Conservation (phyloP, 176 grass and related monocot genomes). For the Leersia perrieri region DNA sequence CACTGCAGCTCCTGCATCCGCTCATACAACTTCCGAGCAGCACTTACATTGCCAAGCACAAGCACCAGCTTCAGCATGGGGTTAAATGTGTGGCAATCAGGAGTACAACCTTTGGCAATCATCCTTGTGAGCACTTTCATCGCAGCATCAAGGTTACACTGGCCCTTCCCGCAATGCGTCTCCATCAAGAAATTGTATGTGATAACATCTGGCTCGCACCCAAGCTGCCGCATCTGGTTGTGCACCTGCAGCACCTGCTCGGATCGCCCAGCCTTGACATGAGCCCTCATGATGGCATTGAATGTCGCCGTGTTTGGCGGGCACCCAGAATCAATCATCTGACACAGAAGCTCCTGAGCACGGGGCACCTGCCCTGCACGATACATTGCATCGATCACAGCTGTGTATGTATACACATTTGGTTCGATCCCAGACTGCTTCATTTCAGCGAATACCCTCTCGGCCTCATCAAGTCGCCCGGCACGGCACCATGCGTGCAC, state of each 20-base stretch:
- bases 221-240: conserved; percentile 81
- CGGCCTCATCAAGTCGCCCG: conserved; percentile 60
- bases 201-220: conserved; percentile 75
- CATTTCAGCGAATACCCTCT: conserved; percentile 75
- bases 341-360: conserved; percentile 78
- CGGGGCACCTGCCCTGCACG: conserved; percentile 73
- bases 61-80: conserved; percentile 67
- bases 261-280: conserved; percentile 70
- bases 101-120: conserved; percentile 60
- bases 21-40: conserved; percentile 60
- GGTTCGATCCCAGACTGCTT: conserved; percentile 54
- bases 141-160: conserved; percentile 78
- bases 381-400: conserved; percentile 92
- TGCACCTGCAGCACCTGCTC: conserved; percentile 88
- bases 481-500: conserved; percentile 84
- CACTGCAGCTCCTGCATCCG: conserved; percentile 72
- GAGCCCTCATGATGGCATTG: conserved; percentile 72
- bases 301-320: conserved; percentile 68
- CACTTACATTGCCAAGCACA: conserved; percentile 49
- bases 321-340: conserved; percentile 79
- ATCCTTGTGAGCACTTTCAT: conserved; percentile 79
- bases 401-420: conserved; percentile 89
- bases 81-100: conserved; percentile 84
- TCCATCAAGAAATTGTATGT: conserved; percentile 96
- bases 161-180: conserved; percentile 69